These are phyloP conservation scores for Durusdinium trenchii DNA, from an alignment of 73 alveolate genomes.

Conservation along the genomic window DNA sequence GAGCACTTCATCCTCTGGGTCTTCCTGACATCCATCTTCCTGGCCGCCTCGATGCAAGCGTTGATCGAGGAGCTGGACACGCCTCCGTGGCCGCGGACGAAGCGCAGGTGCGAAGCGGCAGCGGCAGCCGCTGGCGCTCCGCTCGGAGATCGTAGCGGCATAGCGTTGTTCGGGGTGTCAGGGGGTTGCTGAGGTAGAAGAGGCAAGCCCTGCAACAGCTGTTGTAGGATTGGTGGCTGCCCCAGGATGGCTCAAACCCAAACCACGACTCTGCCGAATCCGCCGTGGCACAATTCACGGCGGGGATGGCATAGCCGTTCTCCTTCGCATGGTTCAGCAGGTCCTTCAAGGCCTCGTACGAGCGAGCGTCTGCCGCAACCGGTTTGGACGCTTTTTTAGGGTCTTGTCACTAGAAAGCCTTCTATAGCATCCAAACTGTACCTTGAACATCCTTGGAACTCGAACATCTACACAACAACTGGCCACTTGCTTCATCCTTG, in stretches of 20 bases:
- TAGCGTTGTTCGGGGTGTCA: too few species aligned
- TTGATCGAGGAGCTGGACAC: constrained; percentile 59
- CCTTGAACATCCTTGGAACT: background rate
- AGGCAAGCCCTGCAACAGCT: too few species aligned
- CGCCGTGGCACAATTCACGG: constrained; percentile 32
- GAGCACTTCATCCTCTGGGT: background rate
- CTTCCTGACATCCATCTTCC: constrained; percentile 52
- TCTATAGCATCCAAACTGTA: background rate
- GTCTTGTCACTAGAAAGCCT: too few species aligned
- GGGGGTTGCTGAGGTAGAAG: too few species aligned
- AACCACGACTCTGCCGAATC: background rate
- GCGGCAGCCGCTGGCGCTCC: too few species aligned
- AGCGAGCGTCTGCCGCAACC: too few species aligned
- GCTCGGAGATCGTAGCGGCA: too few species aligned
- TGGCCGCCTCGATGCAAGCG: constrained; percentile 70
- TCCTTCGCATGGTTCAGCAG: constrained; percentile 64
- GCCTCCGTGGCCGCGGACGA: background rate
- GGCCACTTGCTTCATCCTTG: background rate
- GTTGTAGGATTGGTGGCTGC: too few species aligned
- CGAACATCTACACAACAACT: background rate
- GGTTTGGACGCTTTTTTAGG: too few species aligned
- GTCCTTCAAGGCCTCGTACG: constrained; percentile 42
- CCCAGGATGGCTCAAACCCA: too few species aligned
- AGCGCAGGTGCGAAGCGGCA: too few species aligned
- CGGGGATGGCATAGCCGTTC: constrained; percentile 68